These are phyloP conservation scores for Chlamydomonas asymmetrica DNA, from an alignment of 139 green algal genomes.

Conservation along the genomic window DNA sequence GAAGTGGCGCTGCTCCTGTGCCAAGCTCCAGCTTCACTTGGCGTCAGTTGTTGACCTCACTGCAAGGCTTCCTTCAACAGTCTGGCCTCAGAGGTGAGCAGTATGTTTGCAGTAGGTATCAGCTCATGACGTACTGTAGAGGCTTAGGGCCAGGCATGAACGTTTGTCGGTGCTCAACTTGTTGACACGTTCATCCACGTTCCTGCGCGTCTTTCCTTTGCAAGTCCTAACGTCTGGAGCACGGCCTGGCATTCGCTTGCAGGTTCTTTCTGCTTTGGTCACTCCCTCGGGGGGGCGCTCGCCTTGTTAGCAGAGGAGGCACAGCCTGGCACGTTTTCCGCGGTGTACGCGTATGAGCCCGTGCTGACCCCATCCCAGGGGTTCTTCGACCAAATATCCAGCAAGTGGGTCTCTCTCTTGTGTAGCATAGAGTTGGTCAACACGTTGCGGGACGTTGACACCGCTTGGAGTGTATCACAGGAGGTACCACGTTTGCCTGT, in stretches of 20 bases:
- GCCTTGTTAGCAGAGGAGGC: conserved; percentile 13
- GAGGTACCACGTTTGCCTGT: too few relatives aligned
- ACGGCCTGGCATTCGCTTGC: not conserved
- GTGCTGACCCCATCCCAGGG: too few relatives aligned
- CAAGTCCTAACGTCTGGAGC: not conserved
- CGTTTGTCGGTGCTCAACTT: not conserved
- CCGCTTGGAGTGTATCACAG: too few relatives aligned
- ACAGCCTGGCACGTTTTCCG: conserved; percentile 34
- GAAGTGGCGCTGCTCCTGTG: conserved; percentile 15
- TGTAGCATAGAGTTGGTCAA: too few relatives aligned
- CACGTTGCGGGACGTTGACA: too few relatives aligned
- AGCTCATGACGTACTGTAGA: not conserved
- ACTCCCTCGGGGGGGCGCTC: conserved; percentile 37
- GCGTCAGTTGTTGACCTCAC: not conserved
- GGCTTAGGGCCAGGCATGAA: not conserved
- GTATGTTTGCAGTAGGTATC: not conserved
- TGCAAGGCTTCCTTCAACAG: not conserved
- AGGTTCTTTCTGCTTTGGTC: conserved; percentile 35
- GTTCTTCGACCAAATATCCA: too few relatives aligned
- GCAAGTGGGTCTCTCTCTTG: too few relatives aligned
- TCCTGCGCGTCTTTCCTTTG: not conserved
- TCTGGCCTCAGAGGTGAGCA: conserved; percentile 14
- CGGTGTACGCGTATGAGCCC: too few relatives aligned
- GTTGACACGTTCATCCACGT: not conserved
- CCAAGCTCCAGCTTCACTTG: not conserved